A percentile compares a stretch with the other conserved stretches of the same genome.
These are phyloP conservation scores for Mycena chlorophos DNA, from an alignment of 768 basidiomycete genomes.

Conservation along the genomic window DNA sequence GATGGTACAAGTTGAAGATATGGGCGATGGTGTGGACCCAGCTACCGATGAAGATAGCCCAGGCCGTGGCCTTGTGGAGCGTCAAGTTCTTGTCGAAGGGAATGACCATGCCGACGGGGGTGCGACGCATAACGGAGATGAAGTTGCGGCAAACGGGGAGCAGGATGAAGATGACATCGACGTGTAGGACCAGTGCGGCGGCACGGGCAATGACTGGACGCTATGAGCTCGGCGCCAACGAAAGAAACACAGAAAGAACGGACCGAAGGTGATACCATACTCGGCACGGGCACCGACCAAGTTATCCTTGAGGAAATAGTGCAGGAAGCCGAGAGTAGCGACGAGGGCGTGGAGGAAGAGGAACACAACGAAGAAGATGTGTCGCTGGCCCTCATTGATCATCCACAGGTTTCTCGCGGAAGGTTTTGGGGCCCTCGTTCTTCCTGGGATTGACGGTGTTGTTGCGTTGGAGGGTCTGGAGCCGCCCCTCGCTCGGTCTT, in stretches of 20 bases:
- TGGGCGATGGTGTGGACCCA: conserved; percentile 80
- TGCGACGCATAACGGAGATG: conserved; percentile 84
- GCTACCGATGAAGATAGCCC: conserved; percentile 85
- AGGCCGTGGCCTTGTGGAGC: conserved; percentile 89
- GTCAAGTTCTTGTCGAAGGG: conserved; percentile 94
- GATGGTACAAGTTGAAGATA: conserved; percentile 79
- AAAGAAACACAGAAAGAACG: not conserved
- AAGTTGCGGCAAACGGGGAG: conserved; percentile 96
- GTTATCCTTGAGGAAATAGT: conserved; percentile 66
- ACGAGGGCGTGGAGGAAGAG: conserved; percentile 62
- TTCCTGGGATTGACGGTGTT: conserved; percentile 31
- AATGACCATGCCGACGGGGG: conserved; percentile 81
- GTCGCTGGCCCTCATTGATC: conserved; percentile 69
- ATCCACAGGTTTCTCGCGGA: conserved; percentile 47
- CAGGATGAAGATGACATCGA: conserved; percentile 92
- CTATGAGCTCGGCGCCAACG: not conserved
- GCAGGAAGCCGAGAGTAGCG: conserved; percentile 53
- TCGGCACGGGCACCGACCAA: conserved; percentile 48
- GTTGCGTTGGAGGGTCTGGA: conserved; percentile 61
- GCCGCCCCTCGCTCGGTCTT: conserved; percentile 59
- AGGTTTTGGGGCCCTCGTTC: conserved; percentile 33
- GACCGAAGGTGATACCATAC: conserved; percentile 63
- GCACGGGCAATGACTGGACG: conserved; percentile 77
- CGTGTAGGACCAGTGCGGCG: conserved; percentile 86
- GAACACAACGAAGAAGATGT: conserved; percentile 61